These are phyloP conservation scores for Effrenium voratum DNA, from an alignment of 73 alveolate species.

Conservation along the genomic window DNA sequence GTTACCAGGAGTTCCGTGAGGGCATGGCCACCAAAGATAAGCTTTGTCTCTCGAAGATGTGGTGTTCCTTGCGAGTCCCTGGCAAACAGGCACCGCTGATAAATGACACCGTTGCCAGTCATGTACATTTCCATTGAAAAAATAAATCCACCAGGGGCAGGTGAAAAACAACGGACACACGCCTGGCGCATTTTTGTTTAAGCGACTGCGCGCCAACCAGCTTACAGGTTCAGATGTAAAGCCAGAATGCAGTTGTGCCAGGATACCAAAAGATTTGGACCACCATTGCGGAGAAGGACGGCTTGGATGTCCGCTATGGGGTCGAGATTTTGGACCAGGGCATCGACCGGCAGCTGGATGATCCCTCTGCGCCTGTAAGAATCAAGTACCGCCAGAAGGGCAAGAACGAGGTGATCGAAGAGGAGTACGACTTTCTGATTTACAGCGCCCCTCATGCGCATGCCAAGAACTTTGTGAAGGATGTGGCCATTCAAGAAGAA, in stretches of 20 bases:
- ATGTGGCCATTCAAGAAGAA: not conserved
- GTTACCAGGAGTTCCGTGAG: no score
- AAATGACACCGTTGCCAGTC: no score
- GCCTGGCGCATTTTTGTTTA: no score
- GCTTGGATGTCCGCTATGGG: constrained; percentile 53
- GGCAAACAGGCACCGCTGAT: no score
- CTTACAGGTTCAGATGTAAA: no score
- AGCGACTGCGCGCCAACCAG: no score
- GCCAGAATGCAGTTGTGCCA: not conserved
- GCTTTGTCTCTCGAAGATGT: no score
- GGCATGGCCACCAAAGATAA: no score
- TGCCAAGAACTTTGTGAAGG: constrained; percentile 68
- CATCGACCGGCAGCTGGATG: constrained; percentile 56
- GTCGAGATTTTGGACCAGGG: not conserved
- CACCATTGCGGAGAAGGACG: constrained; percentile 57
- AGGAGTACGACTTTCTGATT: constrained; percentile 52
- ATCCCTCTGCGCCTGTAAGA: not conserved
- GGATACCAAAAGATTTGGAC: constrained; percentile 71
- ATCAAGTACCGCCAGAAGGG: not conserved
- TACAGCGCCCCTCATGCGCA: constrained; percentile 57
- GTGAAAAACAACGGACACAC: no score
- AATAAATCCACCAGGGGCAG: no score
- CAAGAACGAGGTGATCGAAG: not conserved
- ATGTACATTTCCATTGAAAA: no score
- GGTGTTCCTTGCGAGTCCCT: no score